Base-by-base conservation (phyloP, 2,329 filamentous ascomycete species). In the Cladophialophora yegresii region DNA sequence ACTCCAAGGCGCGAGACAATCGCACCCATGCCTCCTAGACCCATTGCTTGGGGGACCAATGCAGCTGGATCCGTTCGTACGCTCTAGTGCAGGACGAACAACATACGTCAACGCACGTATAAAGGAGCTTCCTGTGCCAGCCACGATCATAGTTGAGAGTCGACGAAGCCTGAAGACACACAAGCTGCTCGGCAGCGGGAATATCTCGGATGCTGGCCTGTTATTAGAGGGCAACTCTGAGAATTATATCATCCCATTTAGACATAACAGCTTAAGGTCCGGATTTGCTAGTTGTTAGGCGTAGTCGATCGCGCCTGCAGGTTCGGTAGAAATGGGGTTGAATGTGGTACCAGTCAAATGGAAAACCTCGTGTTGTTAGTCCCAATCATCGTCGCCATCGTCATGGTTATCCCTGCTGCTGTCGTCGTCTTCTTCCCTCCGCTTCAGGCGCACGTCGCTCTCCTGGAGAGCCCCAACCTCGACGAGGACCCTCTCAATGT, bases 401-500 rank as follows among this genome's bases (percentile, higher is more conserved):
- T 80, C 83, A 68, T 80, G 81, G 71, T 81, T 81, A 71, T 83
- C 82, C 58, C 80, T 80, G 73, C 83, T 82, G 67, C 79, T 76
- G 69, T 80, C 78, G 51, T 87, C 83, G 1, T 85, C 84, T 13
- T 82, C 82, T 67, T 84, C 80, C 71, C 83, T 82, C 69, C 84
- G 81, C 78, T 87, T 81, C 40, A 97, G 82, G 61, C 95, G 87
- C 77, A 91, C 84, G 75, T 99, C 95, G 63, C 87, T 89, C 56
- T 88, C 83, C 59, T 87, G 85, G 16, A 98, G 81, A 1, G 92
- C 93, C 2, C 92, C 92, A 43, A 96, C 82, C 54, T 92, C 89
- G 1, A 97, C 84, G 43, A 99, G 80, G 47, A 98, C 75, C 70
- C 88, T 85, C 75, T 98, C 92, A 65, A 98, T 79, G 74, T 96